Conservation (phyloP, 2,329 filamentous ascomycete species). For the Nemania sp. region DNA sequence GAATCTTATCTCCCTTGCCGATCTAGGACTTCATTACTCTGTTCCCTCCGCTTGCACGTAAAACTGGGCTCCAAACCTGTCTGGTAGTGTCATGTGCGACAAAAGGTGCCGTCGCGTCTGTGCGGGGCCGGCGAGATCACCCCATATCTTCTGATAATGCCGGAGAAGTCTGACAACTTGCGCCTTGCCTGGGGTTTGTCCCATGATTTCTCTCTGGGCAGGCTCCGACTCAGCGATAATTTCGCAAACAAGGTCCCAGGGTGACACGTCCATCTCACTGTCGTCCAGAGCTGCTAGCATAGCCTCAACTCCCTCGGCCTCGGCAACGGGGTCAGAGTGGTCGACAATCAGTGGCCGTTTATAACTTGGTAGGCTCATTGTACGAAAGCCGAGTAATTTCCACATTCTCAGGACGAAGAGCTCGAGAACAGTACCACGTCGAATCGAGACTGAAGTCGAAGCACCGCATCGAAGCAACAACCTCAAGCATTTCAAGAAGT, state of each 20-base stretch:
- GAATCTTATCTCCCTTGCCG: too few relatives aligned
- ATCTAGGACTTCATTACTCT: too few relatives aligned
- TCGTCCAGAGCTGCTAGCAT: conserved; percentile 2
- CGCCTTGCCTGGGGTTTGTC: not conserved
- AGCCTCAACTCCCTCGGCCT: not conserved
- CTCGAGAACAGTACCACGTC: not conserved
- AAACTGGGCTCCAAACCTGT: not conserved
- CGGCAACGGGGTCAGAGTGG: not conserved
- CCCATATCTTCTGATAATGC: conserved; percentile 4
- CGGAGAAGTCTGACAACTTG: not conserved
- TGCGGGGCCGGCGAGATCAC: conserved; percentile 7
- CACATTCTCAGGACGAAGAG: conserved; percentile 4
- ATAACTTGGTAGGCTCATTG: not conserved
- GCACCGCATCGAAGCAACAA: conserved; percentile 3
- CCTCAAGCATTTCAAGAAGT: conserved; percentile 5
- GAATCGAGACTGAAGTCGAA: not conserved
- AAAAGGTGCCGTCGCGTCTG: not conserved
- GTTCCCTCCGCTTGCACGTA: too few relatives aligned
- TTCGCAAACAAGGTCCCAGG: conserved; percentile 2
- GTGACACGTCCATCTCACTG: not conserved
- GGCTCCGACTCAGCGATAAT: not conserved
- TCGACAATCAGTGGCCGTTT: not conserved
- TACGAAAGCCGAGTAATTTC: not conserved
- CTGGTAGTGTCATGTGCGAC: not conserved
- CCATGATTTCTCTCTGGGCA: not conserved